Evolutionary conservation across 2,329 filamentous ascomycete species (phyloP).

Genomic region (Aureobasidium leucospermi): DNA sequence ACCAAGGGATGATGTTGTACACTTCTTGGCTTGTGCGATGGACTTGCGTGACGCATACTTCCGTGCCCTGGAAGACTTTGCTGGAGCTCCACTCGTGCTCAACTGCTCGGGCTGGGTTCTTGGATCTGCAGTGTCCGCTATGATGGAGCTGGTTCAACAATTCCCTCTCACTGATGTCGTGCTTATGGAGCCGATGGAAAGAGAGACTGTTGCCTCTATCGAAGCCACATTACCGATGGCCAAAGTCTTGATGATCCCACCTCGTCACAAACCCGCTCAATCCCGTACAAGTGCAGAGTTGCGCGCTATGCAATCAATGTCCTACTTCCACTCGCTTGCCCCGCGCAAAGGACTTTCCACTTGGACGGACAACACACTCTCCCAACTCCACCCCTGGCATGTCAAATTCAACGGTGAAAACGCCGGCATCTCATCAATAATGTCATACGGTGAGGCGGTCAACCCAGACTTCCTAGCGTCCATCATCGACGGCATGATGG

Average conservation of each 20-base stretch:
- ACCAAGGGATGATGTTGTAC: conserved; percentile 57
- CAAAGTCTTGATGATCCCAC: conserved; percentile 49
- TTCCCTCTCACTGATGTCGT: conserved; percentile 55
- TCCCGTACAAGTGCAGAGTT: conserved; percentile 58
- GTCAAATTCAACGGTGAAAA: conserved; percentile 50
- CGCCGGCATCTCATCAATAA: conserved; percentile 55
- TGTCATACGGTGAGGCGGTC: conserved; percentile 61
- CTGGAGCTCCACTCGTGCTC: conserved; percentile 54
- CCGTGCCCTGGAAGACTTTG: conserved; percentile 34
- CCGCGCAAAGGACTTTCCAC: conserved; percentile 19
- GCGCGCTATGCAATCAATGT: conserved; percentile 68
- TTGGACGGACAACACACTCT: conserved; percentile 53
- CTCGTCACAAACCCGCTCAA: conserved; percentile 49
- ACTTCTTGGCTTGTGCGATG: conserved; percentile 57
- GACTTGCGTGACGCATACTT: conserved; percentile 57
- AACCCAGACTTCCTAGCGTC: conserved; percentile 53
- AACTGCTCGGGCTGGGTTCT: conserved; percentile 71
- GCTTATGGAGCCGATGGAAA: conserved; percentile 52
- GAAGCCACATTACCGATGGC: conserved; percentile 42
- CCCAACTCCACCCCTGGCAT: conserved; percentile 51
- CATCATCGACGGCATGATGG: conserved; percentile 61
- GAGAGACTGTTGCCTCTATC: conserved; percentile 26
- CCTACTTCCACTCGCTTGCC: conserved; percentile 58
- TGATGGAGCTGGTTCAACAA: conserved; percentile 49
- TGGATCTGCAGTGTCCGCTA: conserved; percentile 59